Evolutionary conservation across 2,329 filamentous ascomycete genomes (phyloP).

Genomic region (Colletotrichum simmondsii): DNA sequence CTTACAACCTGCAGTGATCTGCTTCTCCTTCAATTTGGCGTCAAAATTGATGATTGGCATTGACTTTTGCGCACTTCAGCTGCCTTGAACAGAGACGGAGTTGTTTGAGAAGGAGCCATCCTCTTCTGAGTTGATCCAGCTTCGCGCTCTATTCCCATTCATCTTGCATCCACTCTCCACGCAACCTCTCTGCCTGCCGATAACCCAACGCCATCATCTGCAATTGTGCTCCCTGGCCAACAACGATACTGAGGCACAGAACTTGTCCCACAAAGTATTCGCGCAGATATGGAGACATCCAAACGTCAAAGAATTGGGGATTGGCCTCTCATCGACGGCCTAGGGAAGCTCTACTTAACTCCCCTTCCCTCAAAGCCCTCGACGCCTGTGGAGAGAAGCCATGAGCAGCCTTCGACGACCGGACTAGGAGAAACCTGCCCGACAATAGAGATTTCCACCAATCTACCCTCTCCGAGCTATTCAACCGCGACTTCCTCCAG

Average conservation of each 20-base stretch:
- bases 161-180: not conserved
- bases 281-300: not conserved
- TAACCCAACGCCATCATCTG: not conserved
- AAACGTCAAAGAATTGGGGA: too few relatives aligned
- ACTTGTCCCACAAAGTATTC: not conserved
- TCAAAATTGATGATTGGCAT: not conserved
- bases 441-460: not conserved
- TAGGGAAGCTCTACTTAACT: not conserved
- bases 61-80: not conserved
- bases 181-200: not conserved
- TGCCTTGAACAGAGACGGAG: not conserved
- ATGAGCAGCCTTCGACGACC: not conserved
- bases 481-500: not conserved
- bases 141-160: not conserved
- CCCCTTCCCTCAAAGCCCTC: not conserved
- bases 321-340: too few relatives aligned
- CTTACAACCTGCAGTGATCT: not conserved
- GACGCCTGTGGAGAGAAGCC: not conserved
- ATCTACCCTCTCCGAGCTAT: too few relatives aligned
- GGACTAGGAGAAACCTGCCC: not conserved
- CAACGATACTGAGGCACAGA: not conserved
- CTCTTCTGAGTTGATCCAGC: not conserved
- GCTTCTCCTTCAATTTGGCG: not conserved
- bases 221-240: not conserved
- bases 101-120: not conserved